phyloP scores from a whole-genome alignment of 1,284 basidiomycete species.

The Melanopsichium pennsylvanicum region DNA sequence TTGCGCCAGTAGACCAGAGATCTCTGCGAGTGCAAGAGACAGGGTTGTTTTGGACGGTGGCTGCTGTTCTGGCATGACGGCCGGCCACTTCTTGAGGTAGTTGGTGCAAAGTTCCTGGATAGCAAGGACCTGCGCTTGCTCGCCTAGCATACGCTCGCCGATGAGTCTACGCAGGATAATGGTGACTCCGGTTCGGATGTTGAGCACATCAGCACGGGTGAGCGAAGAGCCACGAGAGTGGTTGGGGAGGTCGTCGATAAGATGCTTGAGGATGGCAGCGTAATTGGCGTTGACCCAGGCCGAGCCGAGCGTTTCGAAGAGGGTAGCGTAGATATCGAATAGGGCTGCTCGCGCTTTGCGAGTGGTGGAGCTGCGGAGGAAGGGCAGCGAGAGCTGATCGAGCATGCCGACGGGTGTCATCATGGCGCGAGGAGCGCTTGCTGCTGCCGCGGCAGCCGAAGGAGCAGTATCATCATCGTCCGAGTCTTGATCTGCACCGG shows the following conservation, averaged over 20 bases:
- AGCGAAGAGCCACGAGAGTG: slow-evolving; percentile 43
- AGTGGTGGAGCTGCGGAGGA: slow-evolving; percentile 75
- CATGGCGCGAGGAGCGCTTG: slow-evolving; percentile 76
- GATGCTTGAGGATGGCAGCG: slow-evolving; percentile 77
- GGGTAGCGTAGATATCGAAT: slow-evolving; percentile 84
- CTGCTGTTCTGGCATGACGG: slow-evolving; percentile 83
- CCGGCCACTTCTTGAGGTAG: slow-evolving; percentile 90
- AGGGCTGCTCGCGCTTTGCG: slow-evolving; percentile 82
- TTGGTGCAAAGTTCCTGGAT: slow-evolving; percentile 82
- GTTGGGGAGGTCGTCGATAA: slow-evolving; percentile 75
- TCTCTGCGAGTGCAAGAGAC: slow-evolving; percentile 80
- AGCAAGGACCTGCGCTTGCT: slow-evolving; percentile 88
- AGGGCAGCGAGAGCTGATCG: slow-evolving; percentile 76
- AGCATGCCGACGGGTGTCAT: slow-evolving; percentile 84
- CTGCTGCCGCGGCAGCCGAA: slow-evolving; percentile 66
- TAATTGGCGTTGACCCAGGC: slow-evolving; percentile 86
- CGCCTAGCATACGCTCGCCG: slow-evolving; percentile 81
- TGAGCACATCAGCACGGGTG: slow-evolving; percentile 72
- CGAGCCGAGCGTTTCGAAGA: slow-evolving; percentile 79
- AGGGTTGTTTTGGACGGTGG: slow-evolving; percentile 78
- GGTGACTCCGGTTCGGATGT: slow-evolving; percentile 77
- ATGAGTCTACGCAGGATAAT: slow-evolving; percentile 85
- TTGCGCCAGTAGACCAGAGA: slow-evolving; percentile 83
- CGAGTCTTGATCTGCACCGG: slow-evolving; percentile 66
- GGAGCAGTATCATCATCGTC: slow-evolving; percentile 67